Evolutionary conservation across 2,329 filamentous ascomycete genomes (phyloP).

Genomic region (Diaporthe vexans): DNA sequence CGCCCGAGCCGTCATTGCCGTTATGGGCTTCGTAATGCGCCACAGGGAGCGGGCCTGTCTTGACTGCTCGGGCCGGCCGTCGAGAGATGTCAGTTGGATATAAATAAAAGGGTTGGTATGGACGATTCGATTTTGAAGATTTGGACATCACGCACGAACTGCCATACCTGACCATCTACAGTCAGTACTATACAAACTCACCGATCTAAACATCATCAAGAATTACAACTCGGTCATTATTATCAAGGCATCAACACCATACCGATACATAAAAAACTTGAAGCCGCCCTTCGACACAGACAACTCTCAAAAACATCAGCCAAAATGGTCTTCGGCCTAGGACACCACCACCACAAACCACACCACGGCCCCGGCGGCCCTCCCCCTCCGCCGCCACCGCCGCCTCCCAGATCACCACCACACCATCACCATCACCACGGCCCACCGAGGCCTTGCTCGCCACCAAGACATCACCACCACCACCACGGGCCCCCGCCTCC

Average conservation of each 20-base stretch:
- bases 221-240: neutral
- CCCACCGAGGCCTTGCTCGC: neutral
- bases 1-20: neutral
- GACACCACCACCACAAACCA: slow-evolving; percentile 21
- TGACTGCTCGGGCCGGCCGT: slow-evolving; percentile 5
- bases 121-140: too few relatives aligned
- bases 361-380: slow-evolving; percentile 11
- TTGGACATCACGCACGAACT: neutral
- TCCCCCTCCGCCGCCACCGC: neutral
- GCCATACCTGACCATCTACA: neutral
- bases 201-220: neutral
- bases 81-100: neutral
- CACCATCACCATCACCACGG: neutral
- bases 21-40: slow-evolving; percentile 15
- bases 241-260: neutral
- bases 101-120: neutral
- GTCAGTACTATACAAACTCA: neutral
- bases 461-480: slow-evolving; percentile 16
- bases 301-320: too few relatives aligned
- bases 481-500: neutral
- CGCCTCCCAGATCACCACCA: too few relatives aligned
- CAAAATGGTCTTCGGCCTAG: slow-evolving; percentile 30
- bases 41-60: neutral
- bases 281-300: too few relatives aligned
- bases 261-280: neutral